Evolutionary conservation across 179 eudicot species (phyloP).

Genomic region (Silene noctiflora): DNA sequence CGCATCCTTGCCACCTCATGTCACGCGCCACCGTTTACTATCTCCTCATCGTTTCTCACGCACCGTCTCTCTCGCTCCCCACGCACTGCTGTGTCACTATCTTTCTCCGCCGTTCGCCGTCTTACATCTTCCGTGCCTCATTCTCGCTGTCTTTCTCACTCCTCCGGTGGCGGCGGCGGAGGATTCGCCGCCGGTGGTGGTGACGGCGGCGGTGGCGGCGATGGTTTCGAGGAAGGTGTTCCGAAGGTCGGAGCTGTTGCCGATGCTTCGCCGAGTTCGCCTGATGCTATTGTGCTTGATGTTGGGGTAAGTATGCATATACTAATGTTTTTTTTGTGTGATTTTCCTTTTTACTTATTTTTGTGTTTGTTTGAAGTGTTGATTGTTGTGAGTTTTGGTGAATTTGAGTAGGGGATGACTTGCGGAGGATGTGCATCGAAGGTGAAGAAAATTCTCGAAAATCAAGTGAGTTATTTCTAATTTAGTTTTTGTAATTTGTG

Average conservation of each 20-base stretch:
- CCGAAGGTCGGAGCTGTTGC: conserved; percentile 37
- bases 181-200: conserved; percentile 48
- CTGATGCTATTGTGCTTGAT: conserved; percentile 83
- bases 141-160: conserved; percentile 36
- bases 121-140: conserved; percentile 17
- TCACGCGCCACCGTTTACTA: background rate
- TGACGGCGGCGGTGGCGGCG: conserved; percentile 45
- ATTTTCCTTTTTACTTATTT: background rate
- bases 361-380: background rate
- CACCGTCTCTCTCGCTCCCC: conserved; percentile 34
- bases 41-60: conserved; percentile 23
- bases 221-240: conserved; percentile 40
- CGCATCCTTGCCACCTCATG: conserved; percentile 3
- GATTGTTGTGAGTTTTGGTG: background rate
- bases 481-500: background rate
- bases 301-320: conserved; percentile 47
- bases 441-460: conserved; percentile 91
- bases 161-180: conserved; percentile 47
- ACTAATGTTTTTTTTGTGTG: background rate
- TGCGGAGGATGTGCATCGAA: conserved; percentile 97
- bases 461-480: conserved; percentile 52
- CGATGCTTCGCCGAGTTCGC: conserved; percentile 46
- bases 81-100: conserved; percentile 30
- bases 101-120: conserved; percentile 9
- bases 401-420: conserved; percentile 65